Evolutionary conservation across 495 filamentous ascomycete species (phyloP).

Genomic region (Daldinia childiae): DNA sequence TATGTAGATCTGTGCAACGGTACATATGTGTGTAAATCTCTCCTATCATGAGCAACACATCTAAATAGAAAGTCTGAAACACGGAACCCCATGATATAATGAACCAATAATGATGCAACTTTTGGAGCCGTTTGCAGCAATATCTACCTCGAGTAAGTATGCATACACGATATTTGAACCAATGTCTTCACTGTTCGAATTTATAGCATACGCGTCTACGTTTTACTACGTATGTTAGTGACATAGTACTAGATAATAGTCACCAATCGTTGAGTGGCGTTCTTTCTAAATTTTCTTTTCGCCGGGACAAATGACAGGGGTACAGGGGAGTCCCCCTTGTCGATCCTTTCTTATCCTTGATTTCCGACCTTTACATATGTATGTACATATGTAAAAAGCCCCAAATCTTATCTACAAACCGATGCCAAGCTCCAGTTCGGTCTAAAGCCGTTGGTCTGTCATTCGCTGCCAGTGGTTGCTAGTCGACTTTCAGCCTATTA

Average conservation of each 20-base stretch:
- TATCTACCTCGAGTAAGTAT: background rate
- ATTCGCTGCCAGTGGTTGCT: background rate
- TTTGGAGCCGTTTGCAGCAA: slow-evolving; percentile 13
- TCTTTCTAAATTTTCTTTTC: slow-evolving; percentile 15
- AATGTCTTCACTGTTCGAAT: background rate
- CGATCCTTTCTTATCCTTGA: slow-evolving; percentile 29
- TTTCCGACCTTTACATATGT: slow-evolving; percentile 1
- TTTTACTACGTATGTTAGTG: slow-evolving; percentile 1
- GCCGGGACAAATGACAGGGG: slow-evolving; percentile 12
- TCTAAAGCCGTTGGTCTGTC: slow-evolving; percentile 25
- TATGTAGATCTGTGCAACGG: slow-evolving; percentile 6
- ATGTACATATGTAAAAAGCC: background rate
- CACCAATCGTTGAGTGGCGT: background rate
- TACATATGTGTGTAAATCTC: slow-evolving; percentile 2
- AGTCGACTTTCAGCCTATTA: slow-evolving; percentile 27
- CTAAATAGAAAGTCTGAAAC: slow-evolving; percentile 30
- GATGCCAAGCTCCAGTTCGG: slow-evolving; percentile 29
- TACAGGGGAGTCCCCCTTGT: too few relatives aligned
- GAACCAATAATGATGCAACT: slow-evolving; percentile 37
- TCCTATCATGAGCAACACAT: slow-evolving; percentile 15
- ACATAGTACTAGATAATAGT: background rate
- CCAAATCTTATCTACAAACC: slow-evolving; percentile 33
- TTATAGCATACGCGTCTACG: slow-evolving; percentile 19
- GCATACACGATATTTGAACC: background rate
- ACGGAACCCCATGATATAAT: slow-evolving; percentile 24